A percentile compares a stretch with the other conserved stretches of the same genome.
phyloP scores from a whole-genome alignment of 495 filamentous ascomycete species.

The Acidomyces sp. region DNA sequence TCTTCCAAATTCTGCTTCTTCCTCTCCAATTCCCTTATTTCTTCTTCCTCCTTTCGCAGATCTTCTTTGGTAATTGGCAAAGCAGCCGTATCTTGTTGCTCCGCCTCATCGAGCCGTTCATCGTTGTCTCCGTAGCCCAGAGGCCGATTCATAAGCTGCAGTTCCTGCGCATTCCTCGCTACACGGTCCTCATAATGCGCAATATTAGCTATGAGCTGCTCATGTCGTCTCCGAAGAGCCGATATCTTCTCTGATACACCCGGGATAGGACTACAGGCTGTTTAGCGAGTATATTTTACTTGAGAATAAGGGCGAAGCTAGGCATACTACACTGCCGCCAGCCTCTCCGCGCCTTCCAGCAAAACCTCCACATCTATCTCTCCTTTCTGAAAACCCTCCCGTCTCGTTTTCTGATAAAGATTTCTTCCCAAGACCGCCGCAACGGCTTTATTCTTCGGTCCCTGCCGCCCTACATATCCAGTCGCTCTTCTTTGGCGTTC shows the following conservation, averaged over 20 bases:
- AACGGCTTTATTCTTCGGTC: constrained; percentile 69
- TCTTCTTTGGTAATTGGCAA: constrained; percentile 55
- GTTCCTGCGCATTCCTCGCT: constrained; percentile 57
- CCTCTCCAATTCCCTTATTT: constrained; percentile 61
- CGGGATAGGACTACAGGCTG: constrained; percentile 51
- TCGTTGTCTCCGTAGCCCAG: constrained; percentile 31
- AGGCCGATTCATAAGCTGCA: constrained; percentile 57
- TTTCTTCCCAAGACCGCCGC: constrained; percentile 79
- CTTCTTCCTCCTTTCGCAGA: constrained; percentile 60
- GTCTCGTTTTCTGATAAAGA: constrained; percentile 66
- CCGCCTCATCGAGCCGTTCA: constrained; percentile 25
- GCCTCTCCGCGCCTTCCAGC: constrained; percentile 76
- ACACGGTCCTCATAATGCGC: constrained; percentile 67
- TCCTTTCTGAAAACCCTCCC: constrained; percentile 34
- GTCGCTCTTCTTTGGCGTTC: constrained; percentile 6
- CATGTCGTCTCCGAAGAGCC: constrained; percentile 55
- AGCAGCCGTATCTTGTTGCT: background rate
- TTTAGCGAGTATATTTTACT: no score
- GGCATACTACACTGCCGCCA: constrained; percentile 72
- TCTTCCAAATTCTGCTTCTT: constrained; percentile 67
- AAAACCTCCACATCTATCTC: constrained; percentile 83
- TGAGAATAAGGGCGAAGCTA: no score
- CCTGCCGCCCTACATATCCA: constrained; percentile 37
- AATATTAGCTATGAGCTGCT: constrained; percentile 59
- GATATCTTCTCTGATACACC: constrained; percentile 72